Evolutionary conservation across 768 basidiomycete genomes (phyloP), one percentile per base, ranked within the genome.

Genomic region (Leccinum barrowsii): DNA sequence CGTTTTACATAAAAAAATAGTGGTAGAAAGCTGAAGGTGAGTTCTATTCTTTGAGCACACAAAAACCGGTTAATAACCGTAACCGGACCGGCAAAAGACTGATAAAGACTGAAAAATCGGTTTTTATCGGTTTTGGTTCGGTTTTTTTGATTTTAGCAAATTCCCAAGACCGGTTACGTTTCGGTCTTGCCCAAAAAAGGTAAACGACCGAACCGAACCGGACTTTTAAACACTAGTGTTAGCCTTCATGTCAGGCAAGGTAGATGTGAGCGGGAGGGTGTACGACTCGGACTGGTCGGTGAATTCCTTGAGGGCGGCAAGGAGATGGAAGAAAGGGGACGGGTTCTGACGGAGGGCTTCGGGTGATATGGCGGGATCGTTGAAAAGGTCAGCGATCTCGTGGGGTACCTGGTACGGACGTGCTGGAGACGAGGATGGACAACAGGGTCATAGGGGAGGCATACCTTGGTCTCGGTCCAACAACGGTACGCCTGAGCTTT

Each of bases 201-300:
- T 3, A 3, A 22, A 22, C 3, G 22, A 22, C 3, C 22, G 3
- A 22, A 22, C 22, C 3, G 3, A 22, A 22, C 22, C 22, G 3
- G 22, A 22, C 22, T 22, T 22, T 22, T 22, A 22, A 22, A 22
- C 22, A 22, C 22, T 22, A 22, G 97, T 97, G 67, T 88, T 89
- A 17, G 94, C 86, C 69, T 95, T 95, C 92, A 99, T 98, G 74
- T 99, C 96, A 0, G 96, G 96, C 10, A 98, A 80, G 0, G 91
- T 83, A 49, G 90, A 83, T 3, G 87, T 87, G n/a, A 97, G 77
- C 0, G 96, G 97, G 3, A 97, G 82, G 0, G 84, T 82, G 53
- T 86, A 75, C 5, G 79, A 77, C 50, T 80, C 74, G 52, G 82
- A 75, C 32, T 81, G 79, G 21, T 79, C 76, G 26, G 76, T 73